phyloP scores from a whole-genome alignment of 352 stramenopile genomes.

The Phytophthora pisi region DNA sequence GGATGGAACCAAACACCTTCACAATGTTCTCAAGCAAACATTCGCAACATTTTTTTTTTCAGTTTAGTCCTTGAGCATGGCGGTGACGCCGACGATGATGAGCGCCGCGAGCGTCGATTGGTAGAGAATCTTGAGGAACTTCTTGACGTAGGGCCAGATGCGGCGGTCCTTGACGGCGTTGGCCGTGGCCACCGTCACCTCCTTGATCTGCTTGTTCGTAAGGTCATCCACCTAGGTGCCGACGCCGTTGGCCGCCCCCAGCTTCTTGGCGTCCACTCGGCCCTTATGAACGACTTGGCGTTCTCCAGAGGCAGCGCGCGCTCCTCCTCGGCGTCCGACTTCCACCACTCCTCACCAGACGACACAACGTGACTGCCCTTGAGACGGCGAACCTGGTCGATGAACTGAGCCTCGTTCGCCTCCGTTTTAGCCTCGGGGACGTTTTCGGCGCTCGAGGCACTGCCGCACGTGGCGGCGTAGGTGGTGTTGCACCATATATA shows the following conservation, averaged over 20 bases:
- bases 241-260: neutral
- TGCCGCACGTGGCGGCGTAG: constrained; percentile 7
- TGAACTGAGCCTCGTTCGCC: neutral
- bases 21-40: too few relatives aligned
- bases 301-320: neutral
- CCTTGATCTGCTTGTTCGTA: constrained; percentile 1
- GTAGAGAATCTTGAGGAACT: constrained; percentile 14
- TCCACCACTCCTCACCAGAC: constrained; percentile 14
- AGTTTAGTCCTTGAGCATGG: neutral
- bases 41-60: too few relatives aligned
- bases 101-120: constrained; percentile 1
- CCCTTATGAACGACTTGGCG: neutral
- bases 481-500: too few relatives aligned
- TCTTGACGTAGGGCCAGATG: constrained; percentile 11
- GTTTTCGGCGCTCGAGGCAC: constrained; percentile 9
- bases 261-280: neutral
- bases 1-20: too few relatives aligned
- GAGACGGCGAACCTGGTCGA: constrained; percentile 1
- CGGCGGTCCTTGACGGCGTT: constrained; percentile 13
- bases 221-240: constrained; percentile 1
- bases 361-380: constrained; percentile 1
- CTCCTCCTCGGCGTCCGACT: neutral
- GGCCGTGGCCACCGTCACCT: neutral
- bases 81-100: constrained; percentile 10
- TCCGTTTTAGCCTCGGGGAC: neutral